Percentiles rank a stretch among this genome's conserved stretches.
Conservation (phyloP, 73 alveolate genomes). For the Symbiodinium pilosum region DNA sequence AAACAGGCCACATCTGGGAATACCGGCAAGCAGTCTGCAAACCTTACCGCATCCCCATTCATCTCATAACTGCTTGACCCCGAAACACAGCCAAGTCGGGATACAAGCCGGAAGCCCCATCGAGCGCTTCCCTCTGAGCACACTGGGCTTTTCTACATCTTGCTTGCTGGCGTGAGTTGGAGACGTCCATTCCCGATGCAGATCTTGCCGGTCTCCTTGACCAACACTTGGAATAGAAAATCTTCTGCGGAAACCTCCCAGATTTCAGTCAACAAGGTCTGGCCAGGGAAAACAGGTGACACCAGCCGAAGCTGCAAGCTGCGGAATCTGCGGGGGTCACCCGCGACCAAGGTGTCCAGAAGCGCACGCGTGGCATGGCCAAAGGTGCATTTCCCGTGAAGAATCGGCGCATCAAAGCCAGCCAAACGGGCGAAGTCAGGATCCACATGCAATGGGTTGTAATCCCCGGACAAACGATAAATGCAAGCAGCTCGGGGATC, state of each 20-base stretch:
- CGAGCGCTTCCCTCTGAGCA: no score
- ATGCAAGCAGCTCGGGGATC: constrained; percentile 62
- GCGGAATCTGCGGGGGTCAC: constrained; percentile 64
- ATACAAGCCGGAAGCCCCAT: no score
- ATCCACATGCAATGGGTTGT: constrained; percentile 83
- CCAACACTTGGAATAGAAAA: constrained; percentile 54
- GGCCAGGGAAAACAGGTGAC: constrained; percentile 81
- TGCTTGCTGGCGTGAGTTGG: constrained; percentile 51
- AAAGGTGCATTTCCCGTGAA: constrained; percentile 66
- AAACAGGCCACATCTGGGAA: no score
- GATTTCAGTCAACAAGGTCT: constrained; percentile 53
- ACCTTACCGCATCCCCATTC: no score
- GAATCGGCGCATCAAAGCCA: constrained; percentile 79
- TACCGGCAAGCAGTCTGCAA: not conserved
- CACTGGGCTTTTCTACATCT: not conserved
- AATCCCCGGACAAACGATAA: constrained; percentile 76
- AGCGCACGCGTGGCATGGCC: not conserved
- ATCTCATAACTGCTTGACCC: no score
- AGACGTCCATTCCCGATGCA: constrained; percentile 73
- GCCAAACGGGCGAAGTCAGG: constrained; percentile 57
- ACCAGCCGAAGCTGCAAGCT: constrained; percentile 64
- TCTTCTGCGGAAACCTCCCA: constrained; percentile 37
- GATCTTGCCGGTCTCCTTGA: constrained; percentile 86
- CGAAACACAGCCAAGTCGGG: no score
- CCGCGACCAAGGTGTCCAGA: constrained; percentile 24